Evolutionary conservation across 257 asterid genomes (phyloP), one percentile per base, ranked within the genome.

Genomic region (Petrea volubilis): DNA sequence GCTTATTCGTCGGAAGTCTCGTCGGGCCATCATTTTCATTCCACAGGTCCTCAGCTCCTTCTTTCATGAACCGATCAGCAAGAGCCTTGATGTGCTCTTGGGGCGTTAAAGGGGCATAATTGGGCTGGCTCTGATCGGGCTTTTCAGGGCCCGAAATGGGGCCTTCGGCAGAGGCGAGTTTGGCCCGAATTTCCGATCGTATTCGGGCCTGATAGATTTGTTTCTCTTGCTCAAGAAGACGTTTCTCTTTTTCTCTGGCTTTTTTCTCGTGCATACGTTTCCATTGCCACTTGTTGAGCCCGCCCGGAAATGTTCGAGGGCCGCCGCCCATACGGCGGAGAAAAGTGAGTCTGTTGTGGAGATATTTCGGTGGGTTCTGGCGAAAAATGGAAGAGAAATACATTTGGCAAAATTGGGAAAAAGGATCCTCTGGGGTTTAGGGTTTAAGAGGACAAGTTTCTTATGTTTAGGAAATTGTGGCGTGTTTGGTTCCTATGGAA

Each of bases 251-350:
- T 23, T 91, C 97, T 13, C 92, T 80, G 33, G 99, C 98, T 70
- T 91, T 89, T 57, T 91, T 94, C 86, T 94, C 97, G 86, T 91
- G 99, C 83, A 91, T 81, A 57, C 99, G 96, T 57, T 91, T 94
- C 98, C 99, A 94, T 74, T 94, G 99, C 99, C 98, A 91, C 75
- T 91, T 90, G 91, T 85, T 94, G 23, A 94, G 89, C 25, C 99
- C 99, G 36, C 99, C 97, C 4, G 97, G 98, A 47, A 91, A 94
- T 3, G 98, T 94, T 10, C 99, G 90, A 7, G 95, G 93, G 29
- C 96, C 97, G 11, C 99, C 98, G 65, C 98, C 97, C 99, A 94
- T 91, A 8, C 70, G 80, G 36, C 97, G 96, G 79, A 81, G 79
- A 64, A 79, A 83, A 20, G 40, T 67, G 75, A 82, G 80, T 20